phyloP scores from a whole-genome alignment of 2,329 filamentous ascomycete species.

The Colletotrichum siamense region DNA sequence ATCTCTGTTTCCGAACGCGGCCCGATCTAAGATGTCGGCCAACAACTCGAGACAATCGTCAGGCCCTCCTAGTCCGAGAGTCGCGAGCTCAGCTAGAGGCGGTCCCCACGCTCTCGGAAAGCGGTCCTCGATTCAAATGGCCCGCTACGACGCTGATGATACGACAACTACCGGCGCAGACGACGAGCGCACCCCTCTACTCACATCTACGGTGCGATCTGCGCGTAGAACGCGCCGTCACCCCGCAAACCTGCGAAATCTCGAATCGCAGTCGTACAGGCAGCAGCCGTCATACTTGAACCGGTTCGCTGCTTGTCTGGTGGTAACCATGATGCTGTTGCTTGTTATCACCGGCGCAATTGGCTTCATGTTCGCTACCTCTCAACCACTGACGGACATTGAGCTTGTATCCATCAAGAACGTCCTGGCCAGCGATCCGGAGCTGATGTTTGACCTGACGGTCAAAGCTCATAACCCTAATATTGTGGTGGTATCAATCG shows the following conservation, averaged over 20 bases:
- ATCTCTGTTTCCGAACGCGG: constrained; percentile 75
- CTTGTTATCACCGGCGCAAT: constrained; percentile 85
- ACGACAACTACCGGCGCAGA: constrained; percentile 69
- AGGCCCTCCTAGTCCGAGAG: constrained; percentile 73
- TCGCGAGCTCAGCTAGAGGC: constrained; percentile 30
- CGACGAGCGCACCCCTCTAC: constrained; percentile 86
- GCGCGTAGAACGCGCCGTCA: constrained; percentile 60
- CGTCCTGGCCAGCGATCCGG: constrained; percentile 90
- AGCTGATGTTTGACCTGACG: constrained; percentile 91
- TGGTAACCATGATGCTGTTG: constrained; percentile 82
- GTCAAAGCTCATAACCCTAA: constrained; percentile 93
- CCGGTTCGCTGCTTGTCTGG: constrained; percentile 84
- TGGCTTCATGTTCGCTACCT: constrained; percentile 89
- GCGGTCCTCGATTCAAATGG: constrained; percentile 62
- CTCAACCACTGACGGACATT: constrained; percentile 83
- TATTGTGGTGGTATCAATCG: constrained; percentile 84
- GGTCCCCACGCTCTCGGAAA: constrained; percentile 39
- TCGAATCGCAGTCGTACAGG: constrained; percentile 75
- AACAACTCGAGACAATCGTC: constrained; percentile 64
- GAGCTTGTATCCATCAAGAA: constrained; percentile 83
- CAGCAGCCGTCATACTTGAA: constrained; percentile 68
- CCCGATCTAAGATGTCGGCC: constrained; percentile 66
- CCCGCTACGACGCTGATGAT: constrained; percentile 75
- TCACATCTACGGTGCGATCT: constrained; percentile 65
- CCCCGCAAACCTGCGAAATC: constrained; percentile 65